These are phyloP conservation scores for Fulvia fulva DNA, from an alignment of 2,329 filamentous ascomycete species.

Conservation along the genomic window DNA sequence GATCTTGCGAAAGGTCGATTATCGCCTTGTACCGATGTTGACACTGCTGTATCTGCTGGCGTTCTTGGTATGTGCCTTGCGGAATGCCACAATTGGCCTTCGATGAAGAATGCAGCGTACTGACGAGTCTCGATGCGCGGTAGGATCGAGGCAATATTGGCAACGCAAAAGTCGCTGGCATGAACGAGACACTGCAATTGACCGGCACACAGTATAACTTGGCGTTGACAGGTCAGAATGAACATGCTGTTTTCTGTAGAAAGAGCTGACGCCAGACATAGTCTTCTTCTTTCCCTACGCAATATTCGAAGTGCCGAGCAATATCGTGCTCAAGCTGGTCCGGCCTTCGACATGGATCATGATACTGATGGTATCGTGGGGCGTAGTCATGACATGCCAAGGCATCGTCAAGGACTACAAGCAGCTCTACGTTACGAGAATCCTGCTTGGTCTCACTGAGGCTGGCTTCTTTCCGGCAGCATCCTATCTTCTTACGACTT, in stretches of 20 bases:
- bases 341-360: slow-evolving; percentile 42
- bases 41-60: slow-evolving; percentile 56
- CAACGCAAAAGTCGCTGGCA: slow-evolving; percentile 25
- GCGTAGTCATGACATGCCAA: slow-evolving; percentile 26
- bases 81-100: neutral
- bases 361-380: slow-evolving; percentile 29
- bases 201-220: slow-evolving; percentile 38
- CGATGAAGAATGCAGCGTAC: neutral
- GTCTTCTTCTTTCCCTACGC: slow-evolving; percentile 41
- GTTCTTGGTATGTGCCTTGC: slow-evolving; percentile 44
- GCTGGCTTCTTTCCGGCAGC: slow-evolving; percentile 20
- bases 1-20: slow-evolving; percentile 52
- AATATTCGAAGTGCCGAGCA: slow-evolving; percentile 36
- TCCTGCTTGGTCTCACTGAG: slow-evolving; percentile 25
- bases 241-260: neutral
- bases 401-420: slow-evolving; percentile 26
- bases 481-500: slow-evolving; percentile 66
- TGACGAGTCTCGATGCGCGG: neutral
- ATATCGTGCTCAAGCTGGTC: slow-evolving; percentile 39
- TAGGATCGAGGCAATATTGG: slow-evolving; percentile 33
- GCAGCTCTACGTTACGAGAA: slow-evolving; percentile 23
- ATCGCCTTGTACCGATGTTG: slow-evolving; percentile 56
- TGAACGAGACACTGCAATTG: slow-evolving; percentile 44
- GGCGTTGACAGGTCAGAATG: slow-evolving; percentile 26
- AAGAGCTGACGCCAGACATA: neutral